Percentiles rank a stretch among this genome's conserved stretches.
phyloP scores from a whole-genome alignment of 805 yeast genomes.

The Kodamaea nitidulidarum region DNA sequence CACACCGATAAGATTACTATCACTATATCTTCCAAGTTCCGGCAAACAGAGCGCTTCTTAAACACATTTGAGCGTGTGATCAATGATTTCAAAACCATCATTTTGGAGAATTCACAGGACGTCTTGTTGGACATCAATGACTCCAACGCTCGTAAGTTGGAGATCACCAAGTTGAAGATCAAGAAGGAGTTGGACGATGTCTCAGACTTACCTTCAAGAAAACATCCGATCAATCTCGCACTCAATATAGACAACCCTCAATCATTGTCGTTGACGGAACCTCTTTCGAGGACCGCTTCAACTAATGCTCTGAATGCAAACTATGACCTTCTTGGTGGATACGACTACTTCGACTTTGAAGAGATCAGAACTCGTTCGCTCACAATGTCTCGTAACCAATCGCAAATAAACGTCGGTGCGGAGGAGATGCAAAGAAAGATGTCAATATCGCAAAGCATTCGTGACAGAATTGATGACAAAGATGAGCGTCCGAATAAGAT shows the following conservation, averaged over 20 bases:
- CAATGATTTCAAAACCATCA: constrained; percentile 53
- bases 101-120: constrained; percentile 31
- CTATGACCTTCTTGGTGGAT: constrained; percentile 64
- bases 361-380: constrained; percentile 56
- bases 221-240: constrained; percentile 19
- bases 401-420: constrained; percentile 22
- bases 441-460: constrained; percentile 34
- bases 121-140: constrained; percentile 29
- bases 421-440: constrained; percentile 27
- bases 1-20: constrained; percentile 74
- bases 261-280: constrained; percentile 19
- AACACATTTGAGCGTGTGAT: constrained; percentile 63
- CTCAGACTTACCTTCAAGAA: constrained; percentile 17
- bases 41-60: constrained; percentile 78
- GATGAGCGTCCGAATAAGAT: constrained; percentile 1
- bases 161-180: constrained; percentile 31
- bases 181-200: constrained; percentile 33
- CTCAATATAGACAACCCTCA: constrained; percentile 12
- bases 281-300: constrained; percentile 6
- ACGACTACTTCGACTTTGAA: constrained; percentile 79
- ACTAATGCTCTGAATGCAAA: constrained; percentile 20
- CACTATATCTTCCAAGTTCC: constrained; percentile 80
- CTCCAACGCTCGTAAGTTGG: constrained; percentile 29
- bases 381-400: constrained; percentile 27
- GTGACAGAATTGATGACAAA: constrained; percentile 29